Evolutionary conservation across 345 rosid genomes (phyloP).

Genomic region (Boechera divaricarpa): DNA sequence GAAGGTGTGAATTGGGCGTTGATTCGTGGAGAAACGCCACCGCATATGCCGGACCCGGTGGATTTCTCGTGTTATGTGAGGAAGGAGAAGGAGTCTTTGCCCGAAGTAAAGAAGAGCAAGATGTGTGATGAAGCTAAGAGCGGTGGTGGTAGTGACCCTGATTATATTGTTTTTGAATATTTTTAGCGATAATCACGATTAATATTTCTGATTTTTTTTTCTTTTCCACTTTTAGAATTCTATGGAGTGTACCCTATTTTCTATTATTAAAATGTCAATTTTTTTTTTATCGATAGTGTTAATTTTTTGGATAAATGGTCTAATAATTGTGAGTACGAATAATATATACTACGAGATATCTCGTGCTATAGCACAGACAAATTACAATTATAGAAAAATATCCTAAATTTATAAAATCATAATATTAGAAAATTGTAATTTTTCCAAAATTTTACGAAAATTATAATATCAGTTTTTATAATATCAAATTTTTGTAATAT

Average conservation of each 20-base stretch:
- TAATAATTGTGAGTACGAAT: too few relatives aligned
- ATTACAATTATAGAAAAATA: too few relatives aligned
- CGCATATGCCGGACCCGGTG: constrained; percentile 43
- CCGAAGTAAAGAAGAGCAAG: constrained; percentile 17
- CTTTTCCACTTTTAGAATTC: background rate
- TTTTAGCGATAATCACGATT: constrained; percentile 18
- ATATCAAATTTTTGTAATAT: too few relatives aligned
- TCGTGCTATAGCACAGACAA: too few relatives aligned
- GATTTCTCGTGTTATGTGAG: constrained; percentile 33
- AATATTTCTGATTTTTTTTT: background rate
- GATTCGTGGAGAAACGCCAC: constrained; percentile 42
- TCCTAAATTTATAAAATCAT: too few relatives aligned
- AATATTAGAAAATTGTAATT: too few relatives aligned
- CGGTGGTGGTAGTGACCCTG: constrained; percentile 37
- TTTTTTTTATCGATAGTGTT: too few relatives aligned
- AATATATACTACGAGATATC: too few relatives aligned
- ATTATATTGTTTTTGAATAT: constrained; percentile 45
- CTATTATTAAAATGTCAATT: too few relatives aligned
- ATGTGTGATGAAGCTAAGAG: constrained; percentile 13
- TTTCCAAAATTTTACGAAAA: too few relatives aligned
- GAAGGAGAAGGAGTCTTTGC: constrained; percentile 33
- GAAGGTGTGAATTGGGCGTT: constrained; percentile 72
- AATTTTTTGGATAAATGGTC: too few relatives aligned
- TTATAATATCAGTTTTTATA: too few relatives aligned
- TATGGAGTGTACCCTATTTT: background rate